Evolutionary conservation across 192 early-diverging fungal genomes (phyloP).

Genomic region (Polychytrium aggregatum): DNA sequence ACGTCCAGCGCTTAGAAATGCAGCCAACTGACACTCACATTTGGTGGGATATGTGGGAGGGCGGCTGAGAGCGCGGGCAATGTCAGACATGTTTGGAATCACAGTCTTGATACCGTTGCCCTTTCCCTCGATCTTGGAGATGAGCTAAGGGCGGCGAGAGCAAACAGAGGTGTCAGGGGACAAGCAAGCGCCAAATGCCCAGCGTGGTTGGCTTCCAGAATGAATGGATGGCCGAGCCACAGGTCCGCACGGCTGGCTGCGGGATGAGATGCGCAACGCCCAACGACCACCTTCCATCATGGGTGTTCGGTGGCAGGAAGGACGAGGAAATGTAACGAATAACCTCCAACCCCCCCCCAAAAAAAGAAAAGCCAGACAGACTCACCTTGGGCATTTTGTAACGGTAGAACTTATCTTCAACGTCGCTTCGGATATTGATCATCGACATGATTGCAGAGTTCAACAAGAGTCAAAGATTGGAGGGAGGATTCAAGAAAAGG

Average conservation of each 20-base stretch:
- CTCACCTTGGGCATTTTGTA: constrained; percentile 95
- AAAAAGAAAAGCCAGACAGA: background rate
- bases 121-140: constrained; percentile 83
- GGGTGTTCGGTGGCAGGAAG: too few species aligned
- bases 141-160: background rate
- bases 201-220: too few species aligned
- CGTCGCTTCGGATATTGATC: constrained; percentile 80
- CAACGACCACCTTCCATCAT: background rate
- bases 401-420: constrained; percentile 89
- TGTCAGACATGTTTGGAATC: constrained; percentile 90
- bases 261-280: too few species aligned
- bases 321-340: constrained; percentile 44
- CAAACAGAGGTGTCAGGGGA: background rate
- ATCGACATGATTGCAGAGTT: constrained; percentile 8
- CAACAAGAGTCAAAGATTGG: too few species aligned
- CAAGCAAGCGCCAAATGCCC: too few species aligned
- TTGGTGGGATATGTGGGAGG: constrained; percentile 66
- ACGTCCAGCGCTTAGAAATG: too few species aligned
- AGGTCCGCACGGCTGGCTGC: too few species aligned
- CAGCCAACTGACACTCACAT: constrained; percentile 8
- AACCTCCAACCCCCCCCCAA: background rate
- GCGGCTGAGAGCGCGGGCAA: constrained; percentile 77
- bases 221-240: too few species aligned
- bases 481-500: too few species aligned
- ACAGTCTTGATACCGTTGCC: constrained; percentile 99